Conservation (phyloP, 169 alveolate genomes). For the Cryptosporidium andersoni region DNA sequence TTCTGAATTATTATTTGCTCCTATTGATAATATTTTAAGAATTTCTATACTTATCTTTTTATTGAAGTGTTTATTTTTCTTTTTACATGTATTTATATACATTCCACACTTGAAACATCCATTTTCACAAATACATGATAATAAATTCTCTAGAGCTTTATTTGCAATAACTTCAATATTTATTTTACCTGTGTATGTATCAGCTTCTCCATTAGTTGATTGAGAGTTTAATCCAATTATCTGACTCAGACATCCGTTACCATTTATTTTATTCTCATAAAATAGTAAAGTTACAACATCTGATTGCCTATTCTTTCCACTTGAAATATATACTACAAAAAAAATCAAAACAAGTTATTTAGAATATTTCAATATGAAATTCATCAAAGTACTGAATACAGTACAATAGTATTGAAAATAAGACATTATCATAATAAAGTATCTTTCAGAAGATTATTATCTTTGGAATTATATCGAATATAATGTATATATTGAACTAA, state of each 20-base stretch:
- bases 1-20: neutral
- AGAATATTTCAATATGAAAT: too few species aligned
- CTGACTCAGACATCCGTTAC: conserved; percentile 51
- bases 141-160: conserved; percentile 2
- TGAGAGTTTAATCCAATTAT: conserved; percentile 1
- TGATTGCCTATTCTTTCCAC: conserved; percentile 23
- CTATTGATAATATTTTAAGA: neutral
- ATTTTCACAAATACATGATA: conserved; percentile 18
- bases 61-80: conserved; percentile 39
- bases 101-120: conserved; percentile 62
- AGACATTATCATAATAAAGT: too few species aligned
- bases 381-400: too few species aligned
- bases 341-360: neutral
- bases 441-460: too few species aligned
- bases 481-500: neutral
- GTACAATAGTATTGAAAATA: too few species aligned
- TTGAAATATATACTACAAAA: conserved; percentile 15
- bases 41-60: conserved; percentile 23
- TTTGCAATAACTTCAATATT: conserved; percentile 13
- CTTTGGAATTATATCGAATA: too few species aligned
- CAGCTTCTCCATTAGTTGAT: neutral
- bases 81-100: conserved; percentile 27
- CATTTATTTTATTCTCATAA: conserved; percentile 52
- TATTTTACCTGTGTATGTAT: neutral
- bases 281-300: conserved; percentile 3